Percentiles rank a stretch among this genome's conserved stretches.
Conservation (phyloP, 805 yeast species). For the Starmera amethionina region DNA sequence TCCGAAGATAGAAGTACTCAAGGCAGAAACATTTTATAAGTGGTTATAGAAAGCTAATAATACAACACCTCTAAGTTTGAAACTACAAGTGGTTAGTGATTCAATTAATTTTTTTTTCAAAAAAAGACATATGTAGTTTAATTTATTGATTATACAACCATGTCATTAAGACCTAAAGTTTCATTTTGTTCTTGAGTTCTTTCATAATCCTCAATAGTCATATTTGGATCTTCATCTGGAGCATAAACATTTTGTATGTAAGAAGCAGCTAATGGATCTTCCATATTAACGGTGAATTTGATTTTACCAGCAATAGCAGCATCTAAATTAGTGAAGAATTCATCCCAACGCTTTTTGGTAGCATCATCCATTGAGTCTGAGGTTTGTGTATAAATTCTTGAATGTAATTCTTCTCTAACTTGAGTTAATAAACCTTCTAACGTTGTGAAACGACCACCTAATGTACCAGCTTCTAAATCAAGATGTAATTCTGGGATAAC, state of each 20-base stretch:
- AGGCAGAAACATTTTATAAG: no score
- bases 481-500: conserved; percentile 78
- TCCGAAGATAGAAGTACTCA: no score
- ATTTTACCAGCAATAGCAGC: conserved; percentile 75
- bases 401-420: conserved; percentile 80
- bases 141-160: conserved; percentile 17
- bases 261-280: conserved; percentile 91
- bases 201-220: conserved; percentile 83
- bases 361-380: conserved; percentile 85
- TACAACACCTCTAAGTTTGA: no score
- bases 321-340: conserved; percentile 64
- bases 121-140: no score
- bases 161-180: conserved; percentile 66
- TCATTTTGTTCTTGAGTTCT: conserved; percentile 88
- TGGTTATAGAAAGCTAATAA: no score
- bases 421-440: conserved; percentile 87
- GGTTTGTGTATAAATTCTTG: conserved; percentile 74
- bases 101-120: no score
- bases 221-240: conserved; percentile 95
- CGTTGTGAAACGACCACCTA: conserved; percentile 97
- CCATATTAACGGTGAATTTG: conserved; percentile 79
- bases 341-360: conserved; percentile 73
- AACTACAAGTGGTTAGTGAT: no score
- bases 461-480: conserved; percentile 91
- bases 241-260: conserved; percentile 98